Evolutionary conservation across 2,329 filamentous ascomycete genomes (phyloP), one percentile per base, ranked within the genome.

Genomic region (Phyllosticta citrichinensis): DNA sequence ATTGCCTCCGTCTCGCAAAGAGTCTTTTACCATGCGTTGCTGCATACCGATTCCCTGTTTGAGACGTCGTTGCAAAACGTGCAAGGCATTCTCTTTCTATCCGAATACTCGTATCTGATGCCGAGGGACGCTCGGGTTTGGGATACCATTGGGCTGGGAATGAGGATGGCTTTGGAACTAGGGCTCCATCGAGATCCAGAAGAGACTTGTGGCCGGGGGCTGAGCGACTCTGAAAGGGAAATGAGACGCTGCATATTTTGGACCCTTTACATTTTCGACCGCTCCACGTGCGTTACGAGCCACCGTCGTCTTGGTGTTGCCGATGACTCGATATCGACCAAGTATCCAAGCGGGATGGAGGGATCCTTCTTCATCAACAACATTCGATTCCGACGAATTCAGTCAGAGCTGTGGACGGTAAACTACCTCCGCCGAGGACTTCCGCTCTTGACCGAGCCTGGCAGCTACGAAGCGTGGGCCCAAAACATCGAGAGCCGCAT

Each of bases 251-350:
- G 52, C 30, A 30, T 58, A 5, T 62, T 62, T 9, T 62, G 60
- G 60, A 55, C 57, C 2, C 55, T 61, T 3, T 61, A 61, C 55
- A 58, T 58, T 8, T 62, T 54, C 14, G 60, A 62, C 47, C 51
- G 60, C 3, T 62, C 60, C 12, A 62, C 57, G 8, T 62, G 60
- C 33, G 60, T 55, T 5, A 62, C 60, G 5, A 57, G 55, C 35
- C 60, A 62, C n/a, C 60, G 60, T 17, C 60, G 60, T 3, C 35
- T 62, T 12, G 55, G 60, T 20, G 51, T 62, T 5, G 50, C 60
- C 5, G 60, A 62, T 19, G 56, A 57, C n/a, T 62, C 60, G n/a
- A 62, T 62, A n/a, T 57, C 60, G 22, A 62, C 60, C 9, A 62
- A 55, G 9, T 62, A 57, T 22, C 60, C 60, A 8, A 55, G 19